Conservation (phyloP, 2,329 filamentous ascomycete genomes). For the Drechslerella dactyloides region DNA sequence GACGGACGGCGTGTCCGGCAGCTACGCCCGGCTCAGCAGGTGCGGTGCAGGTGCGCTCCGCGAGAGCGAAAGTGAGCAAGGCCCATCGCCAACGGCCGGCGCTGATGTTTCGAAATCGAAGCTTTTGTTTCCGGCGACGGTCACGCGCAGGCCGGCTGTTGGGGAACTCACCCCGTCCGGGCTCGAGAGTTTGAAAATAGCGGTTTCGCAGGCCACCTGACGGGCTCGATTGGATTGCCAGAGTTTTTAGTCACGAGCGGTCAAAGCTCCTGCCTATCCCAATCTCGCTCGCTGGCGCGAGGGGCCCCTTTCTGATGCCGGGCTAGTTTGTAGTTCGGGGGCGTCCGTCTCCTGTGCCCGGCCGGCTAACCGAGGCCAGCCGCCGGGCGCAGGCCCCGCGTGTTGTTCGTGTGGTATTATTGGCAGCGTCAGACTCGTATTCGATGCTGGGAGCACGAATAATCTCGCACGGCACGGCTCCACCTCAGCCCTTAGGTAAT, state of each 20-base stretch:
- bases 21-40: slow-evolving; percentile 1
- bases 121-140: no score
- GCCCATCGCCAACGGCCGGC: no score
- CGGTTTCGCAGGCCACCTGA: no score
- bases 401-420: slow-evolving; percentile 48
- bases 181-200: no score
- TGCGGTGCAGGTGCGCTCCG: background rate
- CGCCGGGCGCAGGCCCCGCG: background rate
- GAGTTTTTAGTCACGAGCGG: background rate
- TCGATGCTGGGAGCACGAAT: no score
- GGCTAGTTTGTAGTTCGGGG: no score
- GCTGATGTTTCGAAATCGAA: no score
- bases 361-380: slow-evolving; percentile 3
- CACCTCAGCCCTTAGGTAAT: background rate
- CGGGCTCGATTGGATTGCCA: no score
- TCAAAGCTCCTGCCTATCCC: background rate
- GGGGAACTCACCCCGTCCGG: no score
- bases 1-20: background rate
- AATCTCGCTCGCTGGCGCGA: background rate
- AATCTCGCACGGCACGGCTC: background rate
- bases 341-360: background rate
- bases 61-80: no score
- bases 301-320: background rate
- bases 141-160: no score
- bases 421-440: background rate